Base-by-base conservation (phyloP, 129 eudicot genomes). In the Kitagawia praeruptora region DNA sequence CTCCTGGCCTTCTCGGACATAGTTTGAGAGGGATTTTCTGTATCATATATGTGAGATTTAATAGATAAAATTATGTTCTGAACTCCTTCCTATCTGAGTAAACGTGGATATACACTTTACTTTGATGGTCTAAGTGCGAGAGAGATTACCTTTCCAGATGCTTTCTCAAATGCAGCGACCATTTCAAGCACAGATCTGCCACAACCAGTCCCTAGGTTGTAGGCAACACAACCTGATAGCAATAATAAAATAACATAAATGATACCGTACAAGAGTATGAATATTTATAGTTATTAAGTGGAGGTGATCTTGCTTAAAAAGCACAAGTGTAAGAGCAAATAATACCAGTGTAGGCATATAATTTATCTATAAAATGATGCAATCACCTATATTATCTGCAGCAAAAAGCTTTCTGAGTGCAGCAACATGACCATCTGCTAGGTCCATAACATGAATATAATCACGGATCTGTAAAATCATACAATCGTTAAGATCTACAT, bases 371-470 rank as follows among this genome's bases (percentile, higher is more conserved):
- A 78, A 45, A 61, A 46, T 64, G 40, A 44, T 44, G 46, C 31
- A 51, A 79, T 86, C 81, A 96, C 99, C 99, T 84, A 87, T 86
- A 77, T 86, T 86, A 44, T 90, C 80, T 74, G 84, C 40, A 0
- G 81, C 77, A 51, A 90, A 86, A 82, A 96, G 93, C 90, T 92
- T 96, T 86, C 85, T 86, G 19, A 96, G 85, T 42, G 99, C 99
- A 67, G 88, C 91, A 38, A 96, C 93, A 81, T 96, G 99, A 71
- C 99, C 99, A 81, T 96, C 98, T 19, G 99, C 98, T 72, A 96
- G 83, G 84, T 96, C 99, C 99, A 96, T 96, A 70, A 96, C 98
- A 80, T 96, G 99, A 83, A 96, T 96, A 83, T 92, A 96, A 78
- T 96, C 99, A 34, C 97, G 83, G 34, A 95, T 85, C 98, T 95